Evolutionary conservation across 768 basidiomycete genomes (phyloP).

Genomic region (Boletus rufocinnamomeus): DNA sequence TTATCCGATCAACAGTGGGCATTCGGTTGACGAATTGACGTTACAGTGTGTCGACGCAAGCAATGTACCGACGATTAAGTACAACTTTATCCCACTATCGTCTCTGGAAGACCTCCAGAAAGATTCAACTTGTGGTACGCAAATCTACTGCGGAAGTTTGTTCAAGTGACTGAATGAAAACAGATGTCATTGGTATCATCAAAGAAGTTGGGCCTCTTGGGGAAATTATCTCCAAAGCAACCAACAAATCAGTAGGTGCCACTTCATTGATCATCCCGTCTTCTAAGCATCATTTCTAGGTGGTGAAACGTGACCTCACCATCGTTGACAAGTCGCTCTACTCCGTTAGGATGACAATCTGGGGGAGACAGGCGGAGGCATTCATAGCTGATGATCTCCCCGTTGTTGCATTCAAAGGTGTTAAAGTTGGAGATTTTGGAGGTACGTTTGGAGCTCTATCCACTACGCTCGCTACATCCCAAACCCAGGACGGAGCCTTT

Average conservation of each 20-base stretch:
- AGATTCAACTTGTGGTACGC: conserved; percentile 81
- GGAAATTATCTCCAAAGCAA: conserved; percentile 75
- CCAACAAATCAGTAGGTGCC: conserved; percentile 53
- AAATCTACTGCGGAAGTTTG: neutral
- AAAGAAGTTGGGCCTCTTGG: conserved; percentile 71
- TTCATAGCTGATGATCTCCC: conserved; percentile 61
- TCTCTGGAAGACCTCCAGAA: conserved; percentile 65
- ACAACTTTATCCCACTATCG: conserved; percentile 72
- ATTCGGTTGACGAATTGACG: conserved; percentile 7
- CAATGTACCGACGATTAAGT: conserved; percentile 80
- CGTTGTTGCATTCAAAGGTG: conserved; percentile 91
- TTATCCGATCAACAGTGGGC: conserved; percentile 1
- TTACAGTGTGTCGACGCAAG: conserved; percentile 77
- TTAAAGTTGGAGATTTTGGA: conserved; percentile 90
- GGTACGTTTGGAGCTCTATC: conserved; percentile 43
- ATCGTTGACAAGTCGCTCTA: conserved; percentile 83
- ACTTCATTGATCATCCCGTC: neutral
- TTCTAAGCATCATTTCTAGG: conserved; percentile 42
- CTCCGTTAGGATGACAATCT: conserved; percentile 83
- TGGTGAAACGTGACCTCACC: conserved; percentile 86
- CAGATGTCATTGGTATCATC: conserved; percentile 88
- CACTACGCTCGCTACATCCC: conserved; percentile 11
- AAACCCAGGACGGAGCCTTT: conserved; percentile 71
- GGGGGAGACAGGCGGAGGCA: conserved; percentile 93
- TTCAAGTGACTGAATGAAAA: neutral